Evolutionary conservation across 140 eudicot genomes (phyloP), one percentile per base, ranked within the genome.

Genomic region (Anethum foeniculum): DNA sequence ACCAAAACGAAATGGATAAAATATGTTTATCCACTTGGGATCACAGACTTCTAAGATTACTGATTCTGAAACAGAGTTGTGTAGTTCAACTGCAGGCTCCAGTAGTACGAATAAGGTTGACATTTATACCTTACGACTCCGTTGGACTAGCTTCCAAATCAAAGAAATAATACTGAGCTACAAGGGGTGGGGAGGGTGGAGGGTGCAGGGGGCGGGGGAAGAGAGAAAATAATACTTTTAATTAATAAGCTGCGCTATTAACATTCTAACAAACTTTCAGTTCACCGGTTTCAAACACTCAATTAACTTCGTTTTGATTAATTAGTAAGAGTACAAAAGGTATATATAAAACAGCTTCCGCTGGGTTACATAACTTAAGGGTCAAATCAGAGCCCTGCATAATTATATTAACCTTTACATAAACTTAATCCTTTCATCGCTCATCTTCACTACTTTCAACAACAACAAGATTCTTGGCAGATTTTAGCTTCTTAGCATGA

Each of bases 381-480:
- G 15, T 25, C 68, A 23, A 60, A 60, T 0, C 16, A 23, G 32
- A 60, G 30, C 71, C 30, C 71, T 25, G 36, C 34, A 62, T 27
- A 25, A 62, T 62, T 62, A 62, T 36, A 62, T 25, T 30, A 62
- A 27, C 71, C 36, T 58, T 21, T 47, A 15, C 46, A 10, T 4
- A 44, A 44, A 21, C 77, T 3, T 75, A 64, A 13, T 16, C n/a
- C 69, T 41, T 49, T 91, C 87, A 90, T 27, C 72, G 80, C 60
- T 92, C 96, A 64, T 92, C 97, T 82, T 68, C 99, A 83, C 99
- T 94, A 76, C 95, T 94, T 67, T 92, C 93, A 75, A 92, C 82
- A 65, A 92, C 82, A 39, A 94, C 88, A 38, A 80, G 52, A 75
- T 89, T 88, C 51, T 86, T 86, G 43, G 78, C 91, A 32, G 91